Evolutionary conservation across 768 basidiomycete species (phyloP), one percentile per base, ranked within the genome.

Genomic region (Kwoniella sp.): DNA sequence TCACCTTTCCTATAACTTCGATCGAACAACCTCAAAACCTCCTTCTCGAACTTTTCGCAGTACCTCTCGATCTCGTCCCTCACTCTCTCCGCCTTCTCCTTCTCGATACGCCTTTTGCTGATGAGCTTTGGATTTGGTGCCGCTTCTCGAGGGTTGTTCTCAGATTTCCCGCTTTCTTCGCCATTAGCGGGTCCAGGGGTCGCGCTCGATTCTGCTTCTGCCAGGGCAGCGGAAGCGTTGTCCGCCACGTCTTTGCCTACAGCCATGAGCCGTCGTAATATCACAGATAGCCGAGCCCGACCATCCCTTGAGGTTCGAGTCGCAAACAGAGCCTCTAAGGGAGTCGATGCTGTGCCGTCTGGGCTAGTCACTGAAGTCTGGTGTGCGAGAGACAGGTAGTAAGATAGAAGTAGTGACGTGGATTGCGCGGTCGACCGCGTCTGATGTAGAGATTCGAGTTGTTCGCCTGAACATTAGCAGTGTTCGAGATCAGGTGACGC

Each of bases 21-120:
- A 72, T 99, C 95, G 70, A 99, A 99, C 34, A 98, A 78, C 68
- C 87, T 84, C 46, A 99, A 82, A 83, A 96, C 93, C 69, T 98
- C 93, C 77, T 93, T 98, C 75, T 99, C 95, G 60, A 98, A 98
- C 73, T 87, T 89, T 77, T 99, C 95, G 77, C 95, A 95, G 64
- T 96, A 98, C 70, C 86, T 87, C 65, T 98, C 93, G 54, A 99
- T 90, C 52, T 80, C 85, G 71, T 95, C 91, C 56, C 88, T 79
- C 2, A 91, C 90, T 86, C 63, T 61, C 26, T 70, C 70, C 12
- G 70, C 89, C 80, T 84, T 86, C n/a, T 83, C 82, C 45, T 85
- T 74, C 54, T 89, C 86, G 0, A 86, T 88, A 8, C 78, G 69
- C 39, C 81, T 77, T 62, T 79, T 82, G 67, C 82, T 85, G 4